Conservation (phyloP, 2,329 filamentous ascomycete genomes). For the Fusarium subtropicale region DNA sequence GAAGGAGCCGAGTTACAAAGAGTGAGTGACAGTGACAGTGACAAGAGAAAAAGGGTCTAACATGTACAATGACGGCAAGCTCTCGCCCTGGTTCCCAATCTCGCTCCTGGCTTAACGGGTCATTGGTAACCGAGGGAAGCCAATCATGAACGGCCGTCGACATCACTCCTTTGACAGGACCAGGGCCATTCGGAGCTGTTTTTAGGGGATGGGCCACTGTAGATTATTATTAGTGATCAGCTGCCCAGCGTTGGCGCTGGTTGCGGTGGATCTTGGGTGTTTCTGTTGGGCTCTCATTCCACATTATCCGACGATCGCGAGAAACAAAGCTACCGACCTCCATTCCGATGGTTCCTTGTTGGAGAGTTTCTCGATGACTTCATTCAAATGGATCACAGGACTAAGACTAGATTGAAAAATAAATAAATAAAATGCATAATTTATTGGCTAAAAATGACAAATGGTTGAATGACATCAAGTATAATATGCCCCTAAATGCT, state of each 20-base stretch:
- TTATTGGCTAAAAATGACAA: constrained; percentile 10
- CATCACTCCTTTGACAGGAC: constrained; percentile 33
- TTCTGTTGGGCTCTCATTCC: constrained; percentile 33
- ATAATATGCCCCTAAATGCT: constrained; percentile 6
- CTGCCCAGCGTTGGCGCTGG: background rate
- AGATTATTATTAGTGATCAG: constrained; percentile 22
- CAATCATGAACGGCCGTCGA: constrained; percentile 36
- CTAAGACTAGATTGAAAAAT: background rate
- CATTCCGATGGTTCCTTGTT: constrained; percentile 26
- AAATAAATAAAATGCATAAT: background rate
- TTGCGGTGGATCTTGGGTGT: constrained; percentile 10
- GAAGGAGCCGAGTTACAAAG: constrained; percentile 27
- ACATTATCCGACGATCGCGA: constrained; percentile 24
- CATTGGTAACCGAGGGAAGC: constrained; percentile 2
- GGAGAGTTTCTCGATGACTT: constrained; percentile 7
- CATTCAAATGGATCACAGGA: background rate
- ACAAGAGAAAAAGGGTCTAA: constrained; percentile 40
- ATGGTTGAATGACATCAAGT: constrained; percentile 18
- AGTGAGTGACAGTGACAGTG: constrained; percentile 6
- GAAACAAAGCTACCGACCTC: background rate
- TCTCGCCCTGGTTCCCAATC: constrained; percentile 36
- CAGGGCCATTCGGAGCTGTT: constrained; percentile 11
- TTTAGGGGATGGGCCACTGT: constrained; percentile 26
- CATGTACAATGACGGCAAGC: constrained; percentile 46
- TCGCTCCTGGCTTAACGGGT: constrained; percentile 27